A percentile compares a stretch with the other conserved stretches of the same genome.
Conservation (phyloP, 371 early-diverging fungal species). For the Mucor velutinosus region DNA sequence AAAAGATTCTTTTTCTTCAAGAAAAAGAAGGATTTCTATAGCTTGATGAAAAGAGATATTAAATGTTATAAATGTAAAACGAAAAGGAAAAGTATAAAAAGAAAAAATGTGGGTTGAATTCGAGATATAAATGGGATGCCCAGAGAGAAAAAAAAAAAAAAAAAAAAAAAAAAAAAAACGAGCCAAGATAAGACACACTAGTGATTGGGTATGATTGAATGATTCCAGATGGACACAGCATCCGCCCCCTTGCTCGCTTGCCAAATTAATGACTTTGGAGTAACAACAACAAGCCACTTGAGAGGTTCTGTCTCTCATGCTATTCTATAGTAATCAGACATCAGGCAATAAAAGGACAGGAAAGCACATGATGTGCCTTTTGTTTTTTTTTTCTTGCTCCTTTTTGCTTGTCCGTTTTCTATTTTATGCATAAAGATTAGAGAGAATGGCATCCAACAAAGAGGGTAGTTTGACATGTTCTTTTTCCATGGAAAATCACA, state of each 20-base stretch:
- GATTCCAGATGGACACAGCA: not conserved
- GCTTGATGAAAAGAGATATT: not conserved
- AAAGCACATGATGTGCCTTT: not conserved
- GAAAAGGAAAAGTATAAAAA: not conserved
- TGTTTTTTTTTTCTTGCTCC: not conserved
- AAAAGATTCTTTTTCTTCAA: not conserved
- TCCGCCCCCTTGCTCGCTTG: constrained; percentile 4
- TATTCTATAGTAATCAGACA: not conserved
- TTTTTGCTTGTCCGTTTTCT: not conserved
- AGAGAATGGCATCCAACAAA: not conserved
- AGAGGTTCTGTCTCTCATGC: not conserved
- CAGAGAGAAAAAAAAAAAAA: not conserved
- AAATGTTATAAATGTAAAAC: not conserved
- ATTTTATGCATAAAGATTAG: not conserved
- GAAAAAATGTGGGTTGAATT: not conserved
- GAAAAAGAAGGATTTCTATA: not conserved
- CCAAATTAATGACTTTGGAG: constrained; percentile 3
- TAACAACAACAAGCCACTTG: constrained; percentile 7
- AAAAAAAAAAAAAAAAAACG: not conserved
- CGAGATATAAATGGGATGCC: not conserved
- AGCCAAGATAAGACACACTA: constrained; percentile 2
- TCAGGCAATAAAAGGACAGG: not conserved
- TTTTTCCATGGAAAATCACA: not conserved
- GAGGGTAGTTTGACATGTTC: not conserved
- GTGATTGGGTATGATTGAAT: constrained; percentile 3